Evolutionary conservation across 108 stramenopile genomes (phyloP), one percentile per base, ranked within the genome.

Genomic region (Nitzschia sp.): DNA sequence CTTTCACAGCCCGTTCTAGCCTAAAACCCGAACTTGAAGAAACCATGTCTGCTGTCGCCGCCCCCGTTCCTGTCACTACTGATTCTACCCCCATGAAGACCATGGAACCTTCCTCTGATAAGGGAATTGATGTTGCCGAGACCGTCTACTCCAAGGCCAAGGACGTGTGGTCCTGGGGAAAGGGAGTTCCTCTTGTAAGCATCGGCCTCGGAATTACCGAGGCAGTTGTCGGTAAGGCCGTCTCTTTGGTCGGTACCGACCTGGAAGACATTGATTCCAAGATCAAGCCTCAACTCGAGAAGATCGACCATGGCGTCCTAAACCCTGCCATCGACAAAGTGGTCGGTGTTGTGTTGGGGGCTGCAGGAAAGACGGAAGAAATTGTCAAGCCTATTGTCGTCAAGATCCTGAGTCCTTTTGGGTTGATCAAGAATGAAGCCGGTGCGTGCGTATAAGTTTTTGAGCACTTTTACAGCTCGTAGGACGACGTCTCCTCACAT

Each of bases 141-240:
- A 57, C 72, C 11, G 73, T 86, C 3, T 91, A 91, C 60, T 67
- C 57, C 29, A 43, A 51, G 26, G 76, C 79, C 58, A 92, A 92
- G 60, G 79, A 63, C 53, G 71, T 85, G 17, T 89, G 87, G 86
- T 68, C 80, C 8, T 88, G 87, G 87, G 90, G 87, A 44, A 91
- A 92, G 55, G 72, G 77, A 17, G 72, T 86, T 40, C 70, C 87
- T 38, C 39, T 87, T 38, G 52, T 92, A 19, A 46, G 56, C 19
- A 57, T 71, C 60, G 53, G 88, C 41, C 69, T 88, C n/a, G 83
- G 79, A 34, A 67, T 87, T 20, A 81, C 86, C 48, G 91, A 92
- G 57, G 71, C 68, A 7, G 80, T 84, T 14, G 85, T 86, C 53
- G 65, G 80, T n/a, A 87, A 86, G 64, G 78, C 86, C 15, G 53